Base-by-base conservation (phyloP, 2,329 filamentous ascomycete species). In the Hymenotorrendiella dingleyae region DNA sequence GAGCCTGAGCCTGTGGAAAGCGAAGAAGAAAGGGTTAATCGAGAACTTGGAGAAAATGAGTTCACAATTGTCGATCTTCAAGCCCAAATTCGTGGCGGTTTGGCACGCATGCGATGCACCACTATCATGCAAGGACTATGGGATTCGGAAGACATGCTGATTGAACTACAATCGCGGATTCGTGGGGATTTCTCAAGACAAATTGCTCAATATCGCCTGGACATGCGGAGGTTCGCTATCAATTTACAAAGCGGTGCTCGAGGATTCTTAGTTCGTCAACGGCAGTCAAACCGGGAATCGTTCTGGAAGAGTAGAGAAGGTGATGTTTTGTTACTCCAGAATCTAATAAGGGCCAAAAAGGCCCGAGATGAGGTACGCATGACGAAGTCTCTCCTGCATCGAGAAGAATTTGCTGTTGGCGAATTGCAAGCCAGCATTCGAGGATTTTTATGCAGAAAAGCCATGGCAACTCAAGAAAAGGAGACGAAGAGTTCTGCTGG, bases 131-230 rank as follows among this genome's bases (percentile, higher is more conserved):
- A 95, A 57, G 67, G 78, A 32, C 74, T 98, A 3, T 98, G 93
- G 93, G 84, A 93, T 48, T 74, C 78, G 10, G 93, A 98, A 63
- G 74, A 82, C 20, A 72, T 76, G 62, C 66, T 98, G 21, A 68
- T 91, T 32, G 84, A 94, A 40, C 70, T 98, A 8, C 94, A 98
- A 63, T 80, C 90, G 6, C 79, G 84, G 28, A 84, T 97, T 42
- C 81, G 93, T 46, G 94, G 89, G 40, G 88, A 94, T 56, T 95
- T 87, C 66, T 77, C 86, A 2, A 75, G 91, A 34, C 88, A 96
- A 62, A 78, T 97, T 44, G 78, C 83, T 52, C 77, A 79, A 48
- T 96, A 96, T 64, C 79, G 86, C 36, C 69, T 93, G 44, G 78
- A 82, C 52, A 96, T 95, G 90, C 77, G 79, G 43, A 75, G 69